Evolutionary conservation across 176 grass and related monocot species (phyloP).

Genomic region (Phragmites australis): DNA sequence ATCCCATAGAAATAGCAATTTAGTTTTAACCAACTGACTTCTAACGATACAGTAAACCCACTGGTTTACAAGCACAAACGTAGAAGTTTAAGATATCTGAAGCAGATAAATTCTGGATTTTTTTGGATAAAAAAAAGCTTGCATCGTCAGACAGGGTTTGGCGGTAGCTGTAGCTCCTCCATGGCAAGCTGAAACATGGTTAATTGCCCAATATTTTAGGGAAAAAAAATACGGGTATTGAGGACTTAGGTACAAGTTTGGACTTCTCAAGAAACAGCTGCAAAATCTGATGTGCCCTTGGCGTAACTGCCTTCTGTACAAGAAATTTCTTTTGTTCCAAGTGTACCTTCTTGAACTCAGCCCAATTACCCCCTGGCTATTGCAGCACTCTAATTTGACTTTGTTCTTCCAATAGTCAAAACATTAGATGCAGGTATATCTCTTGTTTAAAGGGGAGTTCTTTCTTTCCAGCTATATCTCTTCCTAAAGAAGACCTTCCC

Average conservation of each 20-base stretch:
- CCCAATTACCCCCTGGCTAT: neutral
- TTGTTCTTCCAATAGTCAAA: neutral
- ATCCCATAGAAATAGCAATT: neutral
- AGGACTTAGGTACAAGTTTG: slow-evolving; percentile 11
- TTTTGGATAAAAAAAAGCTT: neutral
- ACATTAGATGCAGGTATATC: slow-evolving; percentile 21
- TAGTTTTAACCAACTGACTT: neutral
- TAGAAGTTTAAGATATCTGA: neutral
- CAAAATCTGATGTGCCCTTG: neutral
- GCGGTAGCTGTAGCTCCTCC: neutral
- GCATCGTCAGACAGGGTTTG: slow-evolving; percentile 30
- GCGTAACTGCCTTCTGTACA: slow-evolving; percentile 30
- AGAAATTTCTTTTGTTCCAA: slow-evolving; percentile 12
- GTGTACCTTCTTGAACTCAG: slow-evolving; percentile 5
- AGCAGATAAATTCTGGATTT: neutral
- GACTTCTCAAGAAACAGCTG: slow-evolving; percentile 29
- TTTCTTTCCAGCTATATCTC: slow-evolving; percentile 3
- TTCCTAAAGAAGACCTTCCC: neutral
- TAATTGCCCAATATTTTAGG: neutral
- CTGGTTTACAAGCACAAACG: neutral
- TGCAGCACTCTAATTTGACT: slow-evolving; percentile 1
- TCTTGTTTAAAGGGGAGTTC: slow-evolving; percentile 24
- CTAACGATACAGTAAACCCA: neutral
- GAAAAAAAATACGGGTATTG: neutral
- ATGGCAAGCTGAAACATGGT: slow-evolving; percentile 6